Base-by-base conservation (phyloP, 2,329 filamentous ascomycete species). In the Paramyrothecium roridum region DNA sequence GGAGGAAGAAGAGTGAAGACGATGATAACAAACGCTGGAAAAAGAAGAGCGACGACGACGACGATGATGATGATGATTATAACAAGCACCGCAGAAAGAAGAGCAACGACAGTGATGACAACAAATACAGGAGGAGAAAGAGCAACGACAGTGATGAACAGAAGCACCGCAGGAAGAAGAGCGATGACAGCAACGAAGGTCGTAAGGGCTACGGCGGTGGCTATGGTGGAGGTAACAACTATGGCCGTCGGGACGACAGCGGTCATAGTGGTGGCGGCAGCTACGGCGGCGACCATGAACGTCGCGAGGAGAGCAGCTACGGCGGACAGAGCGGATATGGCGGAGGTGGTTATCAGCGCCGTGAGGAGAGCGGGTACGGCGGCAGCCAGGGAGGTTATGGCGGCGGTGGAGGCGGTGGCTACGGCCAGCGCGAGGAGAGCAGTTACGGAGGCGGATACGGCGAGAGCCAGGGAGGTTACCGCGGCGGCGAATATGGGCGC, bases 341-440 rank as follows among this genome's bases (percentile, higher is more conserved):
- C 45, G 52, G 65, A 48, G 54, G 58, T 30, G 59, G 61, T 19
- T 58, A 62, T 49, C 56, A 63, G 33, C 57, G 64, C 8, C 57
- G 63, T 13, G 57, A 68, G 12, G 60, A 65, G 12, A 56, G 59
- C 11, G 59, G 62, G 12, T 62, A 65, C 33, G 65, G 59, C 19
- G 54, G 63, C 19, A 30, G 54, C 8, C 55, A 62, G 43, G 56
- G 61, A 16, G 53, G 57, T 21, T 59, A 57, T 34, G 55, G 59
- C 16, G 54, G 59, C 30, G 50, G 56, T n/a, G 59, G 58, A 19
- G n/a, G n/a, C n/a, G n/a, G n/a, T n/a, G n/a, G 26, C 26, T 59
- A 62, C 48, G 58, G 57, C 8, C 53, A 57, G 23, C 58, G 55
- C 3, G 48, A 61, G n/a, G 59, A 56, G 52, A 53, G 59, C 20